Percentiles rank a stretch among this genome's conserved stretches.
phyloP scores from a whole-genome alignment of 2,329 filamentous ascomycete genomes.

The Xylaria sp. region DNA sequence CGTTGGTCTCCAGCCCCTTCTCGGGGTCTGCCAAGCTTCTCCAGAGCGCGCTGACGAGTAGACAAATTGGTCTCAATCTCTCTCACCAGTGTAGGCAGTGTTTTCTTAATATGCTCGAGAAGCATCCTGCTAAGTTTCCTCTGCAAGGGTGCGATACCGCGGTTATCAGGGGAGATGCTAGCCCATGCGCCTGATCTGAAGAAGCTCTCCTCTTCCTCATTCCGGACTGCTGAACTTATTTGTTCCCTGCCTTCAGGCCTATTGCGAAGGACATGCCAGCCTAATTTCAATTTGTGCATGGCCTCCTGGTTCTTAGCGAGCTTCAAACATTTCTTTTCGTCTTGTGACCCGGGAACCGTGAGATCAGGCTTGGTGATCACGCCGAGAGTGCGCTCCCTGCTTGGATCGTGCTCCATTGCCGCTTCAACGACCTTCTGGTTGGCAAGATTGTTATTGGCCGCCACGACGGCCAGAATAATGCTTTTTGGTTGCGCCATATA shows the following conservation, averaged over 20 bases:
- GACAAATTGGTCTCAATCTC: constrained; percentile 16
- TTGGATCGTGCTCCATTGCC: background rate
- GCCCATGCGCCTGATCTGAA: background rate
- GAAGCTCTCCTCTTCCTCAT: constrained; percentile 2
- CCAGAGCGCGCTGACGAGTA: constrained; percentile 6
- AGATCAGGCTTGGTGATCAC: constrained; percentile 12
- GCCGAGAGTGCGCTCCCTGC: constrained; percentile 9
- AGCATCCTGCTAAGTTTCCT: constrained; percentile 14
- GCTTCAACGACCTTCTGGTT: constrained; percentile 14
- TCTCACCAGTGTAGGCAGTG: constrained; percentile 5
- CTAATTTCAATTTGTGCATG: background rate
- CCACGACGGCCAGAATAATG: constrained; percentile 69
- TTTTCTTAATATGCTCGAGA: constrained; percentile 7
- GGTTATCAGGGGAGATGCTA: background rate
- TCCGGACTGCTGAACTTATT: background rate
- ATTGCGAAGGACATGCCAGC: constrained; percentile 19
- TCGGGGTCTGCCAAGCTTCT: constrained; percentile 8
- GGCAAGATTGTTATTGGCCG: constrained; percentile 64
- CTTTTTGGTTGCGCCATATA: constrained; percentile 67
- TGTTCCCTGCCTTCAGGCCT: background rate
- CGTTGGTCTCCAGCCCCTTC: background rate
- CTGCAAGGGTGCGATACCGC: constrained; percentile 9
- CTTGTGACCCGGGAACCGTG: background rate
- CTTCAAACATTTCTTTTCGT: background rate
- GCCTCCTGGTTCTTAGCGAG: constrained; percentile 1